Percentiles rank a stretch among this genome's conserved stretches.
Evolutionary conservation across 2,329 filamentous ascomycete genomes (phyloP).

Genomic region (Cytospora piceicola): DNA sequence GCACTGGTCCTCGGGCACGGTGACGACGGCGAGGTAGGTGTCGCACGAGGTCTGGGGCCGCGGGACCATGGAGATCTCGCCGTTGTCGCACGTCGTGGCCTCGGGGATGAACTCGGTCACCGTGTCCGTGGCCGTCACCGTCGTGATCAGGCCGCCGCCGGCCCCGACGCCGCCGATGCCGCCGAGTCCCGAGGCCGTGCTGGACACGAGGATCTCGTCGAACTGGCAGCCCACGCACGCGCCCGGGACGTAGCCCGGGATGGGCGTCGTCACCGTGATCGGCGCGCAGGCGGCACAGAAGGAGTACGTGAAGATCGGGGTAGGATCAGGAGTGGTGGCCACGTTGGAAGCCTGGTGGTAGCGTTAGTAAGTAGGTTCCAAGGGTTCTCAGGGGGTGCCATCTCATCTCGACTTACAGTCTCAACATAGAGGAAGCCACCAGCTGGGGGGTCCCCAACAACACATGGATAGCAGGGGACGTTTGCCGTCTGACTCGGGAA

Average conservation of each 20-base stretch:
- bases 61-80: background rate
- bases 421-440: background rate
- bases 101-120: slow-evolving; percentile 7
- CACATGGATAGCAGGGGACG: background rate
- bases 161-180: too few relatives aligned
- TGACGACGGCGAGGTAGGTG: slow-evolving; percentile 8
- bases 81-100: slow-evolving; percentile 10
- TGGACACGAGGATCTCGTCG: background rate
- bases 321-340: slow-evolving; percentile 1
- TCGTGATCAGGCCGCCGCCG: slow-evolving; percentile 8
- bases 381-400: background rate
- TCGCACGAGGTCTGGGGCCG: slow-evolving; percentile 4
- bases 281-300: background rate
- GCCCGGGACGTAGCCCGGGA: slow-evolving; percentile 13
- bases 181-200: background rate
- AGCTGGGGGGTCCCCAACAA: background rate
- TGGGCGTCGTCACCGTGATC: background rate
- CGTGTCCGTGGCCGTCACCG: slow-evolving; percentile 9
- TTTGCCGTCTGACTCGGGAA: background rate
- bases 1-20: slow-evolving; percentile 9
- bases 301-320: slow-evolving; percentile 11
- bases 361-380: background rate
- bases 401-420: background rate
- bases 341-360: slow-evolving; percentile 10
- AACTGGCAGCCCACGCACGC: background rate